Conservation (phyloP, 163 green algal species). For the Scenedesmus sp. region DNA sequence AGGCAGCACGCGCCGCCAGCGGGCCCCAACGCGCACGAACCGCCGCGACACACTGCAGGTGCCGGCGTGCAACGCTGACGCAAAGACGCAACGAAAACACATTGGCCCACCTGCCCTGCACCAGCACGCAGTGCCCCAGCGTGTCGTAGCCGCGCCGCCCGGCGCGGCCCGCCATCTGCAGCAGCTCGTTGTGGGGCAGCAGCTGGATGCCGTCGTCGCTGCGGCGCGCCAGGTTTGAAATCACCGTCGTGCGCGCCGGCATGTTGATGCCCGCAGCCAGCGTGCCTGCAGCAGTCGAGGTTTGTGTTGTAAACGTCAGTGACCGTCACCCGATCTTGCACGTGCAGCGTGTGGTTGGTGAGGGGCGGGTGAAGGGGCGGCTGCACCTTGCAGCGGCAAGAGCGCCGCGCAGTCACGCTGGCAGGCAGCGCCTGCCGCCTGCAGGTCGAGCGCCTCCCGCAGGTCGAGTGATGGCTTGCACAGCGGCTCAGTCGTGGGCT, state of each 20-base stretch:
- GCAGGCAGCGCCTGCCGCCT: no score
- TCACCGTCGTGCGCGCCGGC: conserved; percentile 92
- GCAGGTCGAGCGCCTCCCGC: no score
- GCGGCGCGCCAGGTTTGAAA: conserved; percentile 78
- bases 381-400: no score
- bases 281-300: conserved; percentile 90
- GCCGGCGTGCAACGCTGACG: neutral
- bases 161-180: conserved; percentile 96
- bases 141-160: conserved; percentile 89
- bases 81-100: neutral
- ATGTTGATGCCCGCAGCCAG: conserved; percentile 98
- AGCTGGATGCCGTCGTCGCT: conserved; percentile 68
- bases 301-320: no score
- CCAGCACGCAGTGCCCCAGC: conserved; percentile 83
- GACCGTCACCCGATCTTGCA: no score
- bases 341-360: no score
- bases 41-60: no score
- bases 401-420: no score
- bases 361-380: no score
- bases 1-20: conserved; percentile 82
- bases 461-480: no score
- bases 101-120: conserved; percentile 84
- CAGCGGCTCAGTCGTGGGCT: no score
- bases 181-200: conserved; percentile 94
- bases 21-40: conserved; percentile 78